These are phyloP conservation scores for Dothistroma septosporum DNA, from an alignment of 2,329 filamentous ascomycete species.

Conservation along the genomic window DNA sequence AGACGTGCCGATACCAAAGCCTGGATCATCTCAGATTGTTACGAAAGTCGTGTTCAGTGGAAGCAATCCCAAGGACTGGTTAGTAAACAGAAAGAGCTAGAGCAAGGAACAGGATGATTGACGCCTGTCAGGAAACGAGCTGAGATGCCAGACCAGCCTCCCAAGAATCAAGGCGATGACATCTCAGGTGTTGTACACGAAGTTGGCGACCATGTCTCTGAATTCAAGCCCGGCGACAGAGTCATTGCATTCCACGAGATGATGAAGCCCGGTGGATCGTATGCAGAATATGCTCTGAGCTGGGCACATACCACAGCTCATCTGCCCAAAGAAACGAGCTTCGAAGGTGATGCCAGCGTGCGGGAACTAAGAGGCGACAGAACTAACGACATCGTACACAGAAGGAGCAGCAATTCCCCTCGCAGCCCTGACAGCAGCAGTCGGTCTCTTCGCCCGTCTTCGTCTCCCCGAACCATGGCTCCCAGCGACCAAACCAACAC, in stretches of 20 bases:
- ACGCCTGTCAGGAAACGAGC: slow-evolving; percentile 18
- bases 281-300: slow-evolving; percentile 59
- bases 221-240: slow-evolving; percentile 56
- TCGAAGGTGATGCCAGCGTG: slow-evolving; percentile 44
- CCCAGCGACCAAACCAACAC: slow-evolving; percentile 28
- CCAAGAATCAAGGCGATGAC: slow-evolving; percentile 35
- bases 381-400: slow-evolving; percentile 1
- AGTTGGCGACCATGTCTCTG: slow-evolving; percentile 53
- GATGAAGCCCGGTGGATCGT: slow-evolving; percentile 49
- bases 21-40: slow-evolving; percentile 32
- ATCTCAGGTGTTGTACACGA: slow-evolving; percentile 47
- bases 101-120: background rate
- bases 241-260: slow-evolving; percentile 56
- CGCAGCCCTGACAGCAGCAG: slow-evolving; percentile 44
- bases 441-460: slow-evolving; percentile 45
- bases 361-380: background rate
- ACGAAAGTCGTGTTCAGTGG: slow-evolving; percentile 33
- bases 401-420: slow-evolving; percentile 46
- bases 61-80: slow-evolving; percentile 35
- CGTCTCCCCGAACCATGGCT: slow-evolving; percentile 42
- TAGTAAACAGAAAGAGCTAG: slow-evolving; percentile 2
- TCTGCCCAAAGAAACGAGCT: slow-evolving; percentile 47
- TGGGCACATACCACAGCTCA: slow-evolving; percentile 56
- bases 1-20: slow-evolving; percentile 42
- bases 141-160: slow-evolving; percentile 15